These are phyloP conservation scores for Xylaria sp. DNA, from an alignment of 2,329 filamentous ascomycete genomes.

Conservation along the genomic window DNA sequence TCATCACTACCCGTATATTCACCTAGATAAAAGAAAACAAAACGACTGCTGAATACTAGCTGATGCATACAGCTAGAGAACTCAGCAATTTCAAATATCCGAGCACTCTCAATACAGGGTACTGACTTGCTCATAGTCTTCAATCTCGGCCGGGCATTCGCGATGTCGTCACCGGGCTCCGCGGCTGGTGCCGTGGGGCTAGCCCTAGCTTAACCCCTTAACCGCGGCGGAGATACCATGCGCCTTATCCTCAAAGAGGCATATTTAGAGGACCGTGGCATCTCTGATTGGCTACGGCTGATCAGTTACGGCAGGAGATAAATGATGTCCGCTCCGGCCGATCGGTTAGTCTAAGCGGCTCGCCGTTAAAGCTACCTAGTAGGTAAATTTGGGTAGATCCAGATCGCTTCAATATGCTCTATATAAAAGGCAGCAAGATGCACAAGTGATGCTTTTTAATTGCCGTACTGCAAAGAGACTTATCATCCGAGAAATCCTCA, in stretches of 20 bases:
- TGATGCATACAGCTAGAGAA: neutral
- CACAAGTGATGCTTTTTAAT: neutral
- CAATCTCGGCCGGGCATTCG: neutral
- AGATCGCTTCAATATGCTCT: neutral
- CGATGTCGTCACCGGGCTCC: neutral
- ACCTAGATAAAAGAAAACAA: neutral
- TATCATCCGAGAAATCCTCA: neutral
- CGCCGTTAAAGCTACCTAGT: too few relatives aligned
- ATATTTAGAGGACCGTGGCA: neutral
- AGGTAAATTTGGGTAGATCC: neutral
- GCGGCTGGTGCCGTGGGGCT: neutral
- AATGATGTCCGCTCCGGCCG: slow-evolving; percentile 1
- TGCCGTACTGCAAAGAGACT: neutral
- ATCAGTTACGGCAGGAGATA: slow-evolving; percentile 1
- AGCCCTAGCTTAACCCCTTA: neutral
- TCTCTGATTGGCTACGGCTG: slow-evolving; percentile 15
- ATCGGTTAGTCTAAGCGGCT: neutral
- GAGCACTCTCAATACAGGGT: neutral
- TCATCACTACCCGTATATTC: neutral
- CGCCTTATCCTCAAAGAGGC: slow-evolving; percentile 8
- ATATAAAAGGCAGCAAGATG: neutral
- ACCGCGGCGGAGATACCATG: neutral
- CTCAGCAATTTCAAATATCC: neutral
- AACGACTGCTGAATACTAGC: neutral
- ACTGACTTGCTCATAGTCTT: neutral